Base-by-base conservation (phyloP, 306 rosid species). In the Vachellia pachyceras region DNA sequence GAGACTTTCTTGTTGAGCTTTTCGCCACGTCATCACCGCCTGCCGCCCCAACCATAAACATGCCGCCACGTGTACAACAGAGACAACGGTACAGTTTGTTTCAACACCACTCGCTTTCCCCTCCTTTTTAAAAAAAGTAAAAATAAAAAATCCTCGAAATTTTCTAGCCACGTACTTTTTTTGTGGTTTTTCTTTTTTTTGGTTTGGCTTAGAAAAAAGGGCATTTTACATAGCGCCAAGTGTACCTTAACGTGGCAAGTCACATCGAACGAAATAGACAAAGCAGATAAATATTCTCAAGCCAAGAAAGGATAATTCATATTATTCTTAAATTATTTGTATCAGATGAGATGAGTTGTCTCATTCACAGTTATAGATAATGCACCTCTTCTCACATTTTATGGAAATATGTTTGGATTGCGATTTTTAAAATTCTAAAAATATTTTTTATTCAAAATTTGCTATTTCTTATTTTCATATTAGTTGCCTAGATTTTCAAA, bases 11-110 rank as follows among this genome's bases (percentile, higher is more conserved):
- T 22, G 29, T 73, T 81, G 80, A 87, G 55, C 89, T 88, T 88
- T 88, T 85, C 6, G 76, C 85, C 87, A 85, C 76, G 82, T 88
- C 91, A 85, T 33, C 7, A 42, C 78, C 85, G 75, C 89, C 80
- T 63, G 80, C 89, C 89, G 87, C 85, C 90, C 2, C 64, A 44
- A 17, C 45, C 54, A 57, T 68, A 64, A 13, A 6, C 22, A 0
- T 4, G 10, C 22, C 2, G 47, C 83, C 88, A 82, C 82, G 80
- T 85, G 77, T 83, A 50, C 54, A 23, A 6, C n/a, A 33, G 3
- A 4, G 0, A 64, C 52, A 45, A 52, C 55, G 41, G 46, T 80
- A 3, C n/a, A 42, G 77, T 77, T 69, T 55, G 49, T 68, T 80
- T 8, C 40, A 29, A 42, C 77, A 85, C 88, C 88, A 85, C 87